These are phyloP conservation scores for Ramaria sp. DNA, from an alignment of 768 basidiomycete genomes.

Conservation along the genomic window DNA sequence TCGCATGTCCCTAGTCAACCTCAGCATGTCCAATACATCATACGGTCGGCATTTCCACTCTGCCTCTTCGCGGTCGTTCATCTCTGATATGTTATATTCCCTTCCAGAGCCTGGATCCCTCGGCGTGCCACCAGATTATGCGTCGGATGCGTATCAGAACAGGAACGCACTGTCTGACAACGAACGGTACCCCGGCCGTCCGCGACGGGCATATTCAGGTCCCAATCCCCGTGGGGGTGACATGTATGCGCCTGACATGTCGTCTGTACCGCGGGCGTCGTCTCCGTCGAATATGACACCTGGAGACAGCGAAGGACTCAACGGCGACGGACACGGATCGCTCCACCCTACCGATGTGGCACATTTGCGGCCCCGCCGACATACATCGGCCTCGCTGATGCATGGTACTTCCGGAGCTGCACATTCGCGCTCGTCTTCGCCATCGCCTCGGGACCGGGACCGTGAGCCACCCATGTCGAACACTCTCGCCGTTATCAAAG, in stretches of 20 bases:
- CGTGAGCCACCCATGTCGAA: slow-evolving; percentile 46
- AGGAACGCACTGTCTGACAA: background rate
- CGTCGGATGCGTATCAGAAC: background rate
- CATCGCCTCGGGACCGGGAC: slow-evolving; percentile 26
- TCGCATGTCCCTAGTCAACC: background rate
- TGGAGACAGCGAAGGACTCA: background rate
- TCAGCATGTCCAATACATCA: slow-evolving; percentile 2
- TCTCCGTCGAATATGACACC: background rate
- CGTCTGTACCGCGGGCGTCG: background rate
- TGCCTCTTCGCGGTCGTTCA: background rate
- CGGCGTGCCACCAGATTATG: background rate
- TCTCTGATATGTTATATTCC: background rate
- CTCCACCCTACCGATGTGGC: background rate
- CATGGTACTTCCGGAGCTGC: slow-evolving; percentile 26
- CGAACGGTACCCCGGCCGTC: slow-evolving; percentile 48
- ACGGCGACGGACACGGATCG: background rate
- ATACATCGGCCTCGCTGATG: slow-evolving; percentile 16
- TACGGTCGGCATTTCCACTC: slow-evolving; percentile 1
- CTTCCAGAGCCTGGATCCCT: background rate
- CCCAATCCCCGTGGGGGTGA: slow-evolving; percentile 30
- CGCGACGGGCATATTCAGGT: slow-evolving; percentile 37
- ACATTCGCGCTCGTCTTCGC: slow-evolving; percentile 30
- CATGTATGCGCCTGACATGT: slow-evolving; percentile 1
- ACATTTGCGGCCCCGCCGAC: background rate
- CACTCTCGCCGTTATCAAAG: slow-evolving; percentile 84